Conservation (phyloP, 2,329 filamentous ascomycete species). For the Trematosphaeria pertusa region DNA sequence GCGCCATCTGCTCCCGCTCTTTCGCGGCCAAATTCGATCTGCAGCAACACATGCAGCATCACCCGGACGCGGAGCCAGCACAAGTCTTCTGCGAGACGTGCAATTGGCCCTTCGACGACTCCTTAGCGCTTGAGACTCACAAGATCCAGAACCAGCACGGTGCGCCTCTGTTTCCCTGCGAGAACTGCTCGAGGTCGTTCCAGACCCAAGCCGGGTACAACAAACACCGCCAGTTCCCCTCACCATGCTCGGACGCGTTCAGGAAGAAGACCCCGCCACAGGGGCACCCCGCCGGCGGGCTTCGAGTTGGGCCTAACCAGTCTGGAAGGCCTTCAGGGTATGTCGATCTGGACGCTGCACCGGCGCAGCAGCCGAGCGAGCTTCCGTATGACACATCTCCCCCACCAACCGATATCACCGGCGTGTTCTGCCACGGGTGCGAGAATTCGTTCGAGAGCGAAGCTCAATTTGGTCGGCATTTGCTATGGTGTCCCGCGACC, state of each 20-base stretch:
- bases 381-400: conserved; percentile 7
- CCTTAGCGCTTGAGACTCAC: conserved; percentile 29
- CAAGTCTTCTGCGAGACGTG: conserved; percentile 20
- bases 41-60: conserved; percentile 17
- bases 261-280: conserved; percentile 6
- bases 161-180: conserved; percentile 1
- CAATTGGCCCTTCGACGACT: conserved; percentile 22
- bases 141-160: conserved; percentile 18
- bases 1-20: background rate
- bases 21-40: background rate
- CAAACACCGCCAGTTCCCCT: conserved; percentile 17
- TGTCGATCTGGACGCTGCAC: conserved; percentile 17
- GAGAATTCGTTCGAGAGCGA: conserved; percentile 25
- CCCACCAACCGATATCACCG: conserved; percentile 10
- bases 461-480: conserved; percentile 24
- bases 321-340: conserved; percentile 1
- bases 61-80: conserved; percentile 12
- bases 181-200: conserved; percentile 12
- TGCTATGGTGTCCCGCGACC: conserved; percentile 29
- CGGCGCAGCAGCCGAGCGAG: conserved; percentile 8
- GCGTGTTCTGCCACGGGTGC: conserved; percentile 25
- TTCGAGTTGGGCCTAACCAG: background rate
- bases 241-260: conserved; percentile 12
- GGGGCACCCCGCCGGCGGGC: background rate
- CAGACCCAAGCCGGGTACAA: conserved; percentile 1